Evolutionary conservation across 2,329 filamentous ascomycete species (phyloP).

Genomic region (Pseudopithomyces chartarum): DNA sequence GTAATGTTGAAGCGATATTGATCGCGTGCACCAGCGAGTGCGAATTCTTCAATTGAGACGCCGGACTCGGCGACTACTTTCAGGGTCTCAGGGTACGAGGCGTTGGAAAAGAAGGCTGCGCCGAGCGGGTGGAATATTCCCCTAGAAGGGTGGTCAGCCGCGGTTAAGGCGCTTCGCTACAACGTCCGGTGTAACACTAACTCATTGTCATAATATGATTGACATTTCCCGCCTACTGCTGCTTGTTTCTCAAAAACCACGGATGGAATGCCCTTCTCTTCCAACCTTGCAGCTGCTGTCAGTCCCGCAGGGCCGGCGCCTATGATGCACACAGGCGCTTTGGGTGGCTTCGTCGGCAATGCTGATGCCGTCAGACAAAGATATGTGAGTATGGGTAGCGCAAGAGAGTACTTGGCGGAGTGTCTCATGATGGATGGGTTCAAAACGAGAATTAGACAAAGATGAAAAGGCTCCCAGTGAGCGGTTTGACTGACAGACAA

Average conservation of each 20-base stretch:
- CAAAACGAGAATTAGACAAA: slow-evolving; percentile 24
- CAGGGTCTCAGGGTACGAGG: slow-evolving; percentile 40
- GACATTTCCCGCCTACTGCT: slow-evolving; percentile 45
- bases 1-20: slow-evolving; percentile 43
- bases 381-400: slow-evolving; percentile 26
- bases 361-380: slow-evolving; percentile 31
- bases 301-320: slow-evolving; percentile 45
- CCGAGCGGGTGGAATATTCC: slow-evolving; percentile 46
- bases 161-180: slow-evolving; percentile 22
- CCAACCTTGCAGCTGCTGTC: slow-evolving; percentile 38
- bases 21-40: slow-evolving; percentile 37
- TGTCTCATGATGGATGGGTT: slow-evolving; percentile 18
- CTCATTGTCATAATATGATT: slow-evolving; percentile 44
- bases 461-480: too few relatives aligned
- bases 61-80: slow-evolving; percentile 41
- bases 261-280: slow-evolving; percentile 42
- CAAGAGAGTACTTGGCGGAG: slow-evolving; percentile 28
- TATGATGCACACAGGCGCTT: slow-evolving; percentile 44
- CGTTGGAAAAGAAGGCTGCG: slow-evolving; percentile 47
- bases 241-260: slow-evolving; percentile 44
- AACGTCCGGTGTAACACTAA: slow-evolving; percentile 37
- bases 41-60: slow-evolving; percentile 37
- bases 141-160: slow-evolving; percentile 43
- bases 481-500: too few relatives aligned
- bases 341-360: slow-evolving; percentile 28